phyloP scores from a whole-genome alignment of 192 early-diverging fungal species.

The Entrophospora sp. region DNA sequence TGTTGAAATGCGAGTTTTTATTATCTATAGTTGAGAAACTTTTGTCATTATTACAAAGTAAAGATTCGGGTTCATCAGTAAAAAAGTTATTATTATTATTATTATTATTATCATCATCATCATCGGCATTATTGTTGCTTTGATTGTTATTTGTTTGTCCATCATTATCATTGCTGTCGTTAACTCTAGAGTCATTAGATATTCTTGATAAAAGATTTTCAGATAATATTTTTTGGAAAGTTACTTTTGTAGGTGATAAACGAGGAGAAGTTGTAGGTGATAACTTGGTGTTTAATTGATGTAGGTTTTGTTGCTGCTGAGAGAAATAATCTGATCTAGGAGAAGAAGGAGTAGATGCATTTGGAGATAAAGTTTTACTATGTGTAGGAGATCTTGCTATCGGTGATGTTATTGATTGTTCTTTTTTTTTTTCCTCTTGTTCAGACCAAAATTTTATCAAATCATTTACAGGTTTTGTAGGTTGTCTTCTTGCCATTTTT shows the following conservation, averaged over 20 bases:
- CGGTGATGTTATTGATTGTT: neutral
- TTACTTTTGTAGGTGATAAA: neutral
- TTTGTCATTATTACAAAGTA: neutral
- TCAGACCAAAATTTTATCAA: constrained; percentile 13
- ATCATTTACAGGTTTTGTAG: constrained; percentile 15
- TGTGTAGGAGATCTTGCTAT: neutral
- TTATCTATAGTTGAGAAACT: neutral
- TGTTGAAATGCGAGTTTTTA: neutral
- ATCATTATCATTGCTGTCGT: no score
- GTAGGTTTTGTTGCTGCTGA: no score
- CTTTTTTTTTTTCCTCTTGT: constrained; percentile 1
- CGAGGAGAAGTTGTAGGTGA: neutral
- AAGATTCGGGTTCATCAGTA: neutral
- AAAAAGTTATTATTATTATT: neutral
- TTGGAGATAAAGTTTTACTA: constrained; percentile 2
- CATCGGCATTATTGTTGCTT: neutral
- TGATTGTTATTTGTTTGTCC: no score
- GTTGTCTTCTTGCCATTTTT: no score
- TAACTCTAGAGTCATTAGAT: no score
- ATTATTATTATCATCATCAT: neutral
- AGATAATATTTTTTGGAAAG: neutral
- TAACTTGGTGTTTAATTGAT: neutral
- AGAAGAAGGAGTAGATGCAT: neutral
- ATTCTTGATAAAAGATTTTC: no score
- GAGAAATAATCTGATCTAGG: neutral